Base-by-base conservation (phyloP, 2,329 filamentous ascomycete genomes). In the Aspergillus sp. region DNA sequence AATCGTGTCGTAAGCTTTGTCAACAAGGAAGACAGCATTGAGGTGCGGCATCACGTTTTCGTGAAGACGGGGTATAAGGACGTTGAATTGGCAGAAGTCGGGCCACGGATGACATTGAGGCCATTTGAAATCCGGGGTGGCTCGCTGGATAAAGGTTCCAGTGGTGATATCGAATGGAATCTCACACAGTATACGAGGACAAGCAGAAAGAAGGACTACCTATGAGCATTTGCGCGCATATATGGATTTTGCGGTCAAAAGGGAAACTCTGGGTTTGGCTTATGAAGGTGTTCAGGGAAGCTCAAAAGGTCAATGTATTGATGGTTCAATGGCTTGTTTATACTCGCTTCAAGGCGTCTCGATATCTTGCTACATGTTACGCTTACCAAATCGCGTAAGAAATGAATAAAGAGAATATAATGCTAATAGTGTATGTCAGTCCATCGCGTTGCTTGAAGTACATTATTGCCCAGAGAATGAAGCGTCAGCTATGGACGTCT, bases 101-200 rank as follows among this genome's bases (percentile, higher is more conserved):
- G 91, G 0, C 93, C 93, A 1, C 78, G 93, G 48, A 95, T 97
- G 88, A 95, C 89, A n/a, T 93, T 97, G 88, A 78, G 88, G 56
- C 74, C 89, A 45, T 98, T 97, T 63, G 88, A 97, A 72, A 95
- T 98, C 51, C 79, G 90, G 41, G 85, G 84, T 45, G 91, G 93
- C 10, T 94, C 91, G 3, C 73, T 96, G 50, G 93, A 97, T 64
- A 94, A 73, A 52, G 67, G 90, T 61, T 94, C 94, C 67, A 87
- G 94, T 56, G 91, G 91, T 3, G 93, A 98, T 68, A 82, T 94
- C 4, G 93, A 98, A 70, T 98, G 93, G 93, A 86, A 93, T 53
- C 75, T 98, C 53, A 94, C 88, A 51, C 91, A 96, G 64, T 98
- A 95, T 68, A 98, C 91, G 6, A 78, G 93, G 56, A 97, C 91